Conservation (phyloP, 2,329 filamentous ascomycete species). For the Ceratocystis albifundus region DNA sequence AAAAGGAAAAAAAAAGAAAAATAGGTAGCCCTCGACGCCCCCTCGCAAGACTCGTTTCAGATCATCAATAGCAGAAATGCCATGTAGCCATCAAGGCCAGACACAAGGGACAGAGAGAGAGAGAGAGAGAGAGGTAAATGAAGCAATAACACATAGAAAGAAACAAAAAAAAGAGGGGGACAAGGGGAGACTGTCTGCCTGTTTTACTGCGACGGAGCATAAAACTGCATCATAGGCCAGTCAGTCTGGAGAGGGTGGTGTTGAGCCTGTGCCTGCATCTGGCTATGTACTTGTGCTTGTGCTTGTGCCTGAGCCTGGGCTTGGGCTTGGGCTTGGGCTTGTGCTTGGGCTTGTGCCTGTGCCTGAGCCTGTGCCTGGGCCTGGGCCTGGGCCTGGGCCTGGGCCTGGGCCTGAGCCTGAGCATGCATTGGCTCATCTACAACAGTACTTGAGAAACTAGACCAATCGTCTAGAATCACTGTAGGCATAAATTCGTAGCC, state of each 20-base stretch:
- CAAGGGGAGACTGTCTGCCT: neutral
- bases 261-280: slow-evolving; percentile 20
- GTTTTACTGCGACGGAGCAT: slow-evolving; percentile 11
- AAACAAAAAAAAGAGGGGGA: neutral
- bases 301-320: no score
- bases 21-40: neutral
- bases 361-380: slow-evolving; percentile 13
- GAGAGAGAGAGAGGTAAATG: neutral
- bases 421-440: slow-evolving; percentile 27
- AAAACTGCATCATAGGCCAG: slow-evolving; percentile 27
- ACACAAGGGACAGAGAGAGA: neutral
- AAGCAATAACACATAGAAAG: neutral
- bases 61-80: neutral
- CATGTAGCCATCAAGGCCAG: neutral
- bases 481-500: slow-evolving; percentile 36
- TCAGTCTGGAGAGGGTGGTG: slow-evolving; percentile 25
- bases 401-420: slow-evolving; percentile 11
- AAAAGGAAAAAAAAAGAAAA: neutral
- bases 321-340: no score
- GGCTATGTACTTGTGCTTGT: slow-evolving; percentile 9
- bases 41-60: slow-evolving; percentile 9
- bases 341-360: slow-evolving; percentile 9
- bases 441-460: slow-evolving; percentile 31
- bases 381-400: slow-evolving; percentile 10
- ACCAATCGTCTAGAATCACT: slow-evolving; percentile 35